Percentiles rank a stretch among this genome's conserved stretches.
Evolutionary conservation across 1,139 yeast genomes (phyloP).

Genomic region (Protomyces lactucae-debilis): DNA sequence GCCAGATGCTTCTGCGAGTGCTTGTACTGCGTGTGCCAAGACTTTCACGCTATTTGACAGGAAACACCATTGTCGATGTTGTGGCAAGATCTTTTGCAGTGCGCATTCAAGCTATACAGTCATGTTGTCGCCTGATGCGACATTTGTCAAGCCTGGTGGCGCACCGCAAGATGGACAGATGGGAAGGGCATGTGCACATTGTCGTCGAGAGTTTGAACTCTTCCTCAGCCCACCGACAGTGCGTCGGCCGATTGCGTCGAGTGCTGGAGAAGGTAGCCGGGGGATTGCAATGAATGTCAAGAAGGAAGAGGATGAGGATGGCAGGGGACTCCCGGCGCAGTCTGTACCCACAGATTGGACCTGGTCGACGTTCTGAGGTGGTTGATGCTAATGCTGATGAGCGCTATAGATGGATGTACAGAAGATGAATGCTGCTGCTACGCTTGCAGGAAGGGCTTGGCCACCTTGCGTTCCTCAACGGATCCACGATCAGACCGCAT

Average conservation of each 20-base stretch:
- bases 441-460: constrained; percentile 63
- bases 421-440: neutral
- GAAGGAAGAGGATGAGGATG: constrained; percentile 1
- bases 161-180: constrained; percentile 3
- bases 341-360: constrained; percentile 26
- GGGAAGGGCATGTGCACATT: constrained; percentile 16
- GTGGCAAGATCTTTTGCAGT: constrained; percentile 20
- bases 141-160: neutral
- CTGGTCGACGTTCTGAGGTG: constrained; percentile 16
- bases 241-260: neutral
- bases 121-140: constrained; percentile 4
- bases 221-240: constrained; percentile 20
- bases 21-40: constrained; percentile 39
- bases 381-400: neutral
- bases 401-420: neutral
- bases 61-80: constrained; percentile 24
- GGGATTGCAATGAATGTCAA: neutral
- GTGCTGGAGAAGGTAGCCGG: neutral
- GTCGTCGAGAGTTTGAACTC: constrained; percentile 20
- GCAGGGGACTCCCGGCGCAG: constrained; percentile 19
- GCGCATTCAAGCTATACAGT: constrained; percentile 22
- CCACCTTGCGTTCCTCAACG: constrained; percentile 79
- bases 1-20: constrained; percentile 30
- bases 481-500: constrained; percentile 78
- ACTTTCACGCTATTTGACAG: constrained; percentile 50